Evolutionary conservation across 2,329 filamentous ascomycete genomes (phyloP).

Genomic region (Aspergillus hiratsukae): DNA sequence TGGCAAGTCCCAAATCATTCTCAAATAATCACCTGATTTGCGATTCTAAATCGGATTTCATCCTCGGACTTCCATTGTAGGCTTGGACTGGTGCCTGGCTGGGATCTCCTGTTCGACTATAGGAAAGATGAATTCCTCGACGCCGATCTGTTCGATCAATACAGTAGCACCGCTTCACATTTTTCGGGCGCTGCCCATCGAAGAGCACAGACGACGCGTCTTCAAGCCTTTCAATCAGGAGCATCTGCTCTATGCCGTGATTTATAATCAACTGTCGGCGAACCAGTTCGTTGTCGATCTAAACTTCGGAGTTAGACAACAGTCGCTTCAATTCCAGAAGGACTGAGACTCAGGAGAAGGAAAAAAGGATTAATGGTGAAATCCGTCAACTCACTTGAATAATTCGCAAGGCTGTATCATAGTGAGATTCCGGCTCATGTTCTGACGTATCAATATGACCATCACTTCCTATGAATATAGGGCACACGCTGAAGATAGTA

Average conservation of each 20-base stretch:
- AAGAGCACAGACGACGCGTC: conserved; percentile 69
- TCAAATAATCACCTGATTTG: conserved; percentile 52
- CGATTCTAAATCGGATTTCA: conserved; percentile 70
- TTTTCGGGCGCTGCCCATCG: conserved; percentile 55
- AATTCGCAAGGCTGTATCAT: conserved; percentile 74
- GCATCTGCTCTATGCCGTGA: conserved; percentile 74
- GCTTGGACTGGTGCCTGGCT: conserved; percentile 52
- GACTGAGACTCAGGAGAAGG: background rate
- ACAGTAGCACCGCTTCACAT: conserved; percentile 64
- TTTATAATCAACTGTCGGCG: conserved; percentile 80
- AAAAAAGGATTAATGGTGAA: background rate
- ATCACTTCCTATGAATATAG: conserved; percentile 62
- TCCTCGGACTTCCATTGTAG: conserved; percentile 58
- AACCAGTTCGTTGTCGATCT: conserved; percentile 75
- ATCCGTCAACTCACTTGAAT: conserved; percentile 50
- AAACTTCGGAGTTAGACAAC: conserved; percentile 15
- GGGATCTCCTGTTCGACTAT: conserved; percentile 44
- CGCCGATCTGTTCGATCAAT: conserved; percentile 62
- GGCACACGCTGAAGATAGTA: conserved; percentile 41
- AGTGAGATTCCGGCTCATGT: conserved; percentile 69
- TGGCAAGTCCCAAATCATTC: background rate
- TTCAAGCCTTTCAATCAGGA: conserved; percentile 65
- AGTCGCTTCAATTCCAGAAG: background rate
- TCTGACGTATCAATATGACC: conserved; percentile 53
- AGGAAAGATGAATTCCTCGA: conserved; percentile 58